Evolutionary conservation across 2,329 filamentous ascomycete genomes (phyloP), one percentile per base, ranked within the genome.

Genomic region (Monosporascus sp.): DNA sequence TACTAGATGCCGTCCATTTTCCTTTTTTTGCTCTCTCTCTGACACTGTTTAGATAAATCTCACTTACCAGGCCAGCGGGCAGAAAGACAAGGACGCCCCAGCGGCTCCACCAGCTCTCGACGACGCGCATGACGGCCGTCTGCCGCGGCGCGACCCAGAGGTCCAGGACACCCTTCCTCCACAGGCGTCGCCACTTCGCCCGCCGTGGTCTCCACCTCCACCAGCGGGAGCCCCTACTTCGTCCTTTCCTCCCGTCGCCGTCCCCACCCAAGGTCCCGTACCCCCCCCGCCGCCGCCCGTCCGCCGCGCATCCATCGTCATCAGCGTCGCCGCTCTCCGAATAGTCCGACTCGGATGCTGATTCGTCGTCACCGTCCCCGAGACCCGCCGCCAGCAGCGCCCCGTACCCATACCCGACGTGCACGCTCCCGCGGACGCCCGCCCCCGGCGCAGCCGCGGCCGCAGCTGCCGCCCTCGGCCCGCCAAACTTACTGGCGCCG

Each of bases 21-120:
- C n/a, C 22, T 15, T n/a, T 1, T 2, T 43, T 3, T 44, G 15
- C 26, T n/a, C 37, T 20, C 9, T 18, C 35, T n/a, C 43, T 35
- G n/a, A 28, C 37, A 20, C 17, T n/a, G 4, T 15, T 37, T 37
- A 24, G 45, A 11, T 11, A 18, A 52, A 57, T n/a, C 37, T 48
- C 37, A 72, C 81, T 64, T 67, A 85, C 82, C 72, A 87, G 68
- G 46, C 70, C 65, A 45, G 85, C 84, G 3, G 85, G 85, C 63
- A 87, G 64, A 51, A 86, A 68, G 40, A 86, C 80, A 66, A 87
- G 66, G 41, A 85, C 70, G 1, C 75, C 74, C 75, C 84, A 86
- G 37, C 85, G 76, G 58, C 72, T 78, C 78, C 81, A 87, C 85
- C 85, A 88, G 54, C 72, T 76, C 58, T 82, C 78, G 24, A 86